Conservation (phyloP, 1,284 basidiomycete genomes). For the Coniophora puteana region DNA sequence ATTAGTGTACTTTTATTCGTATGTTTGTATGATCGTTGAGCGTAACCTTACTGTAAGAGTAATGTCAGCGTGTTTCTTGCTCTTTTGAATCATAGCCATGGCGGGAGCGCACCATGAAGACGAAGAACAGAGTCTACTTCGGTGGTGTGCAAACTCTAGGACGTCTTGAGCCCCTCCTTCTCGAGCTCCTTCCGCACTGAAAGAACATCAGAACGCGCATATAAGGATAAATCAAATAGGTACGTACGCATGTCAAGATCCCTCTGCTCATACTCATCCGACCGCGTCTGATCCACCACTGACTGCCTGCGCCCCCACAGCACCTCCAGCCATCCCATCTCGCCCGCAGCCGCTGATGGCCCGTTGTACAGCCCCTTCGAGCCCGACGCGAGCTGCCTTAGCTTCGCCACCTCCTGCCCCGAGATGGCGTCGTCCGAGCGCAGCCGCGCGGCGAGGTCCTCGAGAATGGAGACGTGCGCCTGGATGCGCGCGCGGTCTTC, state of each 20-base stretch:
- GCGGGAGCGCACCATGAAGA: too few relatives aligned
- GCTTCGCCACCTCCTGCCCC: constrained; percentile 43
- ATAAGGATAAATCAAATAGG: background rate
- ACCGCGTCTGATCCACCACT: constrained; percentile 2
- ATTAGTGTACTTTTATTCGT: too few relatives aligned
- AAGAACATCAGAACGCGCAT: background rate
- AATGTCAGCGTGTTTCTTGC: too few relatives aligned
- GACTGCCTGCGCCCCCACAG: constrained; percentile 23
- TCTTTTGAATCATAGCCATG: too few relatives aligned
- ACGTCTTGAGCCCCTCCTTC: too few relatives aligned
- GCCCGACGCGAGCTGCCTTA: constrained; percentile 40
- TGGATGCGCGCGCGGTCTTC: constrained; percentile 46
- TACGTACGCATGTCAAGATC: constrained; percentile 14
- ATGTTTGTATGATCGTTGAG: too few relatives aligned
- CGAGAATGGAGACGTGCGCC: constrained; percentile 58
- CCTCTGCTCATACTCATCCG: constrained; percentile 8
- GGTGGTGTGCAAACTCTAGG: too few relatives aligned
- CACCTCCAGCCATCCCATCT: constrained; percentile 26
- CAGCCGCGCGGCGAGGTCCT: constrained; percentile 47
- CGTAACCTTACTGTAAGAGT: too few relatives aligned
- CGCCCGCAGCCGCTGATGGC: constrained; percentile 5
- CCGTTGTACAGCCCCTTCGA: constrained; percentile 8
- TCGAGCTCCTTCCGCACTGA: constrained; percentile 10
- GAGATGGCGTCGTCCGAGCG: constrained; percentile 37
- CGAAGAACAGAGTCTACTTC: too few relatives aligned